phyloP scores from a whole-genome alignment of 2,329 filamentous ascomycete genomes.

The Microdochium nivale region DNA sequence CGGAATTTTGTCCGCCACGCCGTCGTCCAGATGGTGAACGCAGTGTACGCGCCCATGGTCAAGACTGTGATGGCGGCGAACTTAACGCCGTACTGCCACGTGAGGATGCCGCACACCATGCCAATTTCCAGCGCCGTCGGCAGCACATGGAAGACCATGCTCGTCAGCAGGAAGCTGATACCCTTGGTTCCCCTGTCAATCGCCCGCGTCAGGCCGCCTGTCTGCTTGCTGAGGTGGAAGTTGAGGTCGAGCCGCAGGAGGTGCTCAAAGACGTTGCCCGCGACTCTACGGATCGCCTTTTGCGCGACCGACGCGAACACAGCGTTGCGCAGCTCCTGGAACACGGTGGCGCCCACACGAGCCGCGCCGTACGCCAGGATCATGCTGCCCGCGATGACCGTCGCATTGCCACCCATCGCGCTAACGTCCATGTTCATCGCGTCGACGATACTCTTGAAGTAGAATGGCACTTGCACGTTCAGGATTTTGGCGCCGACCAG shows the following conservation, averaged over 20 bases:
- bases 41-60: slow-evolving; percentile 90
- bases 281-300: slow-evolving; percentile 88
- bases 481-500: slow-evolving; percentile 87
- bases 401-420: slow-evolving; percentile 79
- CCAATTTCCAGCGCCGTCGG: slow-evolving; percentile 90
- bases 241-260: slow-evolving; percentile 79
- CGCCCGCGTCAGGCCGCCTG: slow-evolving; percentile 84
- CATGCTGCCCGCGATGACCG: slow-evolving; percentile 82
- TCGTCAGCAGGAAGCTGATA: slow-evolving; percentile 92
- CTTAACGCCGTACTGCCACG: slow-evolving; percentile 86
- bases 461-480: slow-evolving; percentile 97
- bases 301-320: slow-evolving; percentile 96
- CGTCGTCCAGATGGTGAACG: slow-evolving; percentile 95
- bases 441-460: slow-evolving; percentile 97
- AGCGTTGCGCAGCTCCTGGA: slow-evolving; percentile 90
- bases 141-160: slow-evolving; percentile 96
- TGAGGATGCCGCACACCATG: slow-evolving; percentile 93
- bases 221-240: slow-evolving; percentile 92
- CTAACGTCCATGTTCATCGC: slow-evolving; percentile 93
- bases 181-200: slow-evolving; percentile 97
- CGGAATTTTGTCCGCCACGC: slow-evolving; percentile 96
- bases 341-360: slow-evolving; percentile 78
- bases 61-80: slow-evolving; percentile 85
- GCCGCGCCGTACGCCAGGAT: slow-evolving; percentile 88
- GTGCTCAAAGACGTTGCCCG: slow-evolving; percentile 87